These are phyloP conservation scores for Colletotrichum nymphaeae DNA, from an alignment of 2,329 filamentous ascomycete species.

Conservation along the genomic window DNA sequence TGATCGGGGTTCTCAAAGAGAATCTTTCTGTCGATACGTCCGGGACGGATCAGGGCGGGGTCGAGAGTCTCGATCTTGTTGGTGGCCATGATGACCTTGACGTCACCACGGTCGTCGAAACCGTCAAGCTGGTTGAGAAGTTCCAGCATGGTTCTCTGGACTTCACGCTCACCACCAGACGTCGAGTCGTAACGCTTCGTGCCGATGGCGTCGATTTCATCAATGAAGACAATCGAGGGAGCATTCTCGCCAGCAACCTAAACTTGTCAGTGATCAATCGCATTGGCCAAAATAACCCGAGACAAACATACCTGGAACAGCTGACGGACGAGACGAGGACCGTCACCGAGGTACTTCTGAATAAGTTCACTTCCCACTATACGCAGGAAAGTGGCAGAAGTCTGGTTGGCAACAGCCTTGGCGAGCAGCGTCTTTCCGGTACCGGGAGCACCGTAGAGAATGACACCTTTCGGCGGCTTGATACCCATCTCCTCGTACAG, in stretches of 20 bases:
- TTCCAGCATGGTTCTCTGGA: slow-evolving; percentile 98
- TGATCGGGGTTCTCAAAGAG: slow-evolving; percentile 77
- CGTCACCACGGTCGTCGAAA: slow-evolving; percentile 97
- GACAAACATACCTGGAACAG: slow-evolving; percentile 78
- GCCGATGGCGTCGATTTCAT: slow-evolving; percentile 98
- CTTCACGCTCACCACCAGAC: slow-evolving; percentile 95
- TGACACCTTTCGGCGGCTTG: slow-evolving; percentile 99
- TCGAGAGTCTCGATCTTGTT: slow-evolving; percentile 99
- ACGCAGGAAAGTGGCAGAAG: slow-evolving; percentile 97
- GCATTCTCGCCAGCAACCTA: slow-evolving; percentile 94
- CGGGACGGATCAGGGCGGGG: slow-evolving; percentile 93
- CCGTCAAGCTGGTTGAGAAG: slow-evolving; percentile 98
- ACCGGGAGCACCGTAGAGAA: slow-evolving; percentile 95
- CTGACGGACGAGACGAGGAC: slow-evolving; percentile 92
- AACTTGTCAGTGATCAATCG: slow-evolving; percentile 33
- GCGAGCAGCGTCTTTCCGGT: slow-evolving; percentile 98
- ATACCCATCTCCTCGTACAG: slow-evolving; percentile 99
- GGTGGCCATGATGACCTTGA: slow-evolving; percentile 99
- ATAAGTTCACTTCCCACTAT: slow-evolving; percentile 99
- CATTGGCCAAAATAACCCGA: neutral
- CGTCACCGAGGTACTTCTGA: slow-evolving; percentile 98
- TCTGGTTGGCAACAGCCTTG: slow-evolving; percentile 98
- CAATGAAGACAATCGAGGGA: slow-evolving; percentile 97
- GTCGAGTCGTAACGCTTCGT: slow-evolving; percentile 99
- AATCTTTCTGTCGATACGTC: slow-evolving; percentile 99